Percentiles rank a stretch among this genome's conserved stretches.
These are phyloP conservation scores for Hygrophoropsis aurantiaca DNA, from an alignment of 768 basidiomycete species.

Conservation along the genomic window DNA sequence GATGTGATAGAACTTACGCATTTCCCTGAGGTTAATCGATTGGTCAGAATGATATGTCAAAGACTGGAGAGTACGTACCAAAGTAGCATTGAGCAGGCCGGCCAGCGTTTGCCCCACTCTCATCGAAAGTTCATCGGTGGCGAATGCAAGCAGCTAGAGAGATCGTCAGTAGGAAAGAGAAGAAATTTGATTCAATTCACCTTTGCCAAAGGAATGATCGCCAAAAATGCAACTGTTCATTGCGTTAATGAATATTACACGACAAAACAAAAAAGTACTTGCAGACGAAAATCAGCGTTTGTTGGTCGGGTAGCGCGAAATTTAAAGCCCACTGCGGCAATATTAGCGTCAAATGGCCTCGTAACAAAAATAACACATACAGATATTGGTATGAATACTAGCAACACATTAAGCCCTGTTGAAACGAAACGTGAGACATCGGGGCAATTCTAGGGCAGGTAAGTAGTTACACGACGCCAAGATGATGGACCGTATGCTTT, in stretches of 20 bases:
- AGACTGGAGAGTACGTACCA: constrained; percentile 42
- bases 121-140: constrained; percentile 81
- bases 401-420: constrained; percentile 68
- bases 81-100: constrained; percentile 82
- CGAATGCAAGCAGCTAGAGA: constrained; percentile 70
- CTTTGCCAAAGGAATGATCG: constrained; percentile 85
- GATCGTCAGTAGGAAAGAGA: constrained; percentile 2
- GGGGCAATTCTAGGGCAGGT: background rate
- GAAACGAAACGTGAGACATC: constrained; percentile 5
- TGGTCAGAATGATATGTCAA: constrained; percentile 1
- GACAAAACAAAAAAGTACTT: constrained; percentile 25
- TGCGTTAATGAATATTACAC: no score
- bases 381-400: constrained; percentile 71
- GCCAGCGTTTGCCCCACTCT: constrained; percentile 83
- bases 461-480: constrained; percentile 54
- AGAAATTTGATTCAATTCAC: constrained; percentile 28
- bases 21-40: constrained; percentile 21
- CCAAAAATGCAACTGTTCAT: constrained; percentile 65
- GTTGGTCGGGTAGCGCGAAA: constrained; percentile 48
- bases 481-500: constrained; percentile 55
- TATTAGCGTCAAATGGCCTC: background rate
- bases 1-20: constrained; percentile 18
- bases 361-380: constrained; percentile 35
- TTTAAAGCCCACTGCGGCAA: constrained; percentile 66
- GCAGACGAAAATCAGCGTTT: constrained; percentile 77